Evolutionary conservation across 768 basidiomycete species (phyloP).

Genomic region (Rhodotorula babjevae): DNA sequence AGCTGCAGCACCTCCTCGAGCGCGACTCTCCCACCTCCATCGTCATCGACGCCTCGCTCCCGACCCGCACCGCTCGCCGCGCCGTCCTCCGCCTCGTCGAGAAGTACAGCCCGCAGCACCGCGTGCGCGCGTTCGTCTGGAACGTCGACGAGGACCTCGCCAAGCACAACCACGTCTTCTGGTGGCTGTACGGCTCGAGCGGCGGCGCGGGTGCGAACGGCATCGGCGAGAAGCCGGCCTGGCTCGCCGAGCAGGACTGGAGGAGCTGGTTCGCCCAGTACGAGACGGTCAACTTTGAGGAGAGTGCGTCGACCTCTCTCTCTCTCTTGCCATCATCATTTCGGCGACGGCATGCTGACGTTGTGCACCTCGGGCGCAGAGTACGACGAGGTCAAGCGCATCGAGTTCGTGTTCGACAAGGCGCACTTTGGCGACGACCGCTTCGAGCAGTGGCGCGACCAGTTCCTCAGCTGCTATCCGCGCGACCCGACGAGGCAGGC

Average conservation of each 20-base stretch:
- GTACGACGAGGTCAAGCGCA: conserved; percentile 65
- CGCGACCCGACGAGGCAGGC: neutral
- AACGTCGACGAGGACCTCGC: conserved; percentile 68
- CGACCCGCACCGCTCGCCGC: conserved; percentile 63
- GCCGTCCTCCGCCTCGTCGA: conserved; percentile 58
- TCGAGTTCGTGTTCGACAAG: conserved; percentile 70
- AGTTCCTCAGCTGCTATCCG: conserved; percentile 50
- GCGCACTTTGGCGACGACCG: conserved; percentile 60
- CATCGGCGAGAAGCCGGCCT: neutral
- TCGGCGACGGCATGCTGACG: no score
- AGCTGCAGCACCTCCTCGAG: conserved; percentile 48
- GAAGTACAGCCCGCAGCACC: neutral
- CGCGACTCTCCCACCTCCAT: conserved; percentile 50
- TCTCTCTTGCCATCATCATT: neutral
- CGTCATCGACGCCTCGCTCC: conserved; percentile 85
- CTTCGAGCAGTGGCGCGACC: conserved; percentile 70
- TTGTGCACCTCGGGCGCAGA: no score
- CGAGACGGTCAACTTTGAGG: conserved; percentile 58
- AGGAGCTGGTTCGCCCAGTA: conserved; percentile 40
- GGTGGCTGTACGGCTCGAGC: neutral
- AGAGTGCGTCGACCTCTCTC: conserved; percentile 55
- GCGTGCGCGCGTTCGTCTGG: conserved; percentile 66
- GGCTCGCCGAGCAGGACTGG: conserved; percentile 33
- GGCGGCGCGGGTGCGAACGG: neutral
- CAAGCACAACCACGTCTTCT: conserved; percentile 81